Evolutionary conservation across 139 green algal species (phyloP), one percentile per base, ranked within the genome.

Genomic region (Tetratostichococcus sp.): DNA sequence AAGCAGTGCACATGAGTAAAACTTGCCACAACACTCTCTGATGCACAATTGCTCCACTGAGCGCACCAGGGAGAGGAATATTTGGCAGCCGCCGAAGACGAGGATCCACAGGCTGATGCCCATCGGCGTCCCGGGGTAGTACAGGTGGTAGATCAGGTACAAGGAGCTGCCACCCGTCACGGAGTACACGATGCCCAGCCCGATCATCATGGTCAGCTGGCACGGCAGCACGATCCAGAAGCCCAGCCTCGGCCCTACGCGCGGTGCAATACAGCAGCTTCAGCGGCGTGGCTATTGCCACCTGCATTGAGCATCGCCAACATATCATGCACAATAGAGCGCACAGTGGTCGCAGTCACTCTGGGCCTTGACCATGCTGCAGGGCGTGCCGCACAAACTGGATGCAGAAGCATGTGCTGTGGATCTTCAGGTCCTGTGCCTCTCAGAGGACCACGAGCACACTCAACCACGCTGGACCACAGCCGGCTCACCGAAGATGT

Each of bases 111-210:
- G 50, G 50, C 50, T 62, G 14, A 62, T 23, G 50, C 50, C 50
- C 11, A 62, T n/a, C 11, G 50, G 50, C 17, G 50, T 62, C 11
- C 50, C 50, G 11, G 50, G 50, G 50, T 62, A 62, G 50, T 62
- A 62, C 17, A 62, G 50, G 19, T 62, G 50, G 50, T 62, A 62
- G 50, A 62, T 62, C 2, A 8, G 50, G 50, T 62, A 62, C 22
- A 76, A 3, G 25, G 58, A 59, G 3, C 30, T 70, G 23, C 72
- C 72, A 1, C 72, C 72, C 4, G 72, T 76, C 8, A 76, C 72
- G 32, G 43, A 70, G 58, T 76, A 76, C 58, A 76, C 72, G 43
- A 76, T 76, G 25, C 67, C 72, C 67, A 68, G 62, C 6, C 62
- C n/a, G 2, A 32, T 26, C 50, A 62, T 62, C 50, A 62, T 62